Conservation (phyloP, 2,329 filamentous ascomycete genomes). For the Orbilia oligospora region DNA sequence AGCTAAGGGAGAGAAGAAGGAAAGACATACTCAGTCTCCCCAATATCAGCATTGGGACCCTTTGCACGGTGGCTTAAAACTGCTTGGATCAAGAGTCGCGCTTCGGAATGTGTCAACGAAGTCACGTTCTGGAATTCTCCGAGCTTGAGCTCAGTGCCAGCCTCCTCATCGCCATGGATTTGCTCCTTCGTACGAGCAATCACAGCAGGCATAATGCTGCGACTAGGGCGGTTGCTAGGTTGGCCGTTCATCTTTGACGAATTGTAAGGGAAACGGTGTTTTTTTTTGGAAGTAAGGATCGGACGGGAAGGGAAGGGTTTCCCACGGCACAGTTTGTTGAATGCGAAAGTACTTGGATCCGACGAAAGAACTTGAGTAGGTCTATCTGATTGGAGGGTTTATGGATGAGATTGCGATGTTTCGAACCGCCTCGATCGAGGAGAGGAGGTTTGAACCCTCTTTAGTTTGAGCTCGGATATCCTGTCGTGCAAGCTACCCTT, state of each 20-base stretch:
- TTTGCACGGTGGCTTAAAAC: slow-evolving; percentile 84
- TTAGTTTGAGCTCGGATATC: slow-evolving; percentile 20
- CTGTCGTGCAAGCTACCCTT: slow-evolving; percentile 16
- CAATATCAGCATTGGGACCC: slow-evolving; percentile 81
- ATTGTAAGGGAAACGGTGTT: too few relatives aligned
- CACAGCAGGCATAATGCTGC: slow-evolving; percentile 64
- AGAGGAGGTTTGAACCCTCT: slow-evolving; percentile 38
- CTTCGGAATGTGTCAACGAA: slow-evolving; percentile 91
- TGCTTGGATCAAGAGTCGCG: slow-evolving; percentile 90
- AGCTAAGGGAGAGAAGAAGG: slow-evolving; percentile 10
- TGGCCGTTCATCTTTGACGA: slow-evolving; percentile 48
- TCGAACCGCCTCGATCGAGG: slow-evolving; percentile 33
- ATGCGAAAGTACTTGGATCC: not conserved
- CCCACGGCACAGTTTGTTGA: not conserved
- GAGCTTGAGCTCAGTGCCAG: slow-evolving; percentile 82
- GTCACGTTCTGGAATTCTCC: slow-evolving; percentile 95
- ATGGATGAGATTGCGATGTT: slow-evolving; percentile 1
- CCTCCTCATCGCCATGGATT: slow-evolving; percentile 87
- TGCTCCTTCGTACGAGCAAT: slow-evolving; percentile 79
- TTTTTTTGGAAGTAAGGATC: slow-evolving; percentile 28
- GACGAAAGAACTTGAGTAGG: not conserved
- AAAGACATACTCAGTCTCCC: slow-evolving; percentile 81
- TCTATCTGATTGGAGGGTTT: not conserved
- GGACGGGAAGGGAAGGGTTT: slow-evolving; percentile 31
- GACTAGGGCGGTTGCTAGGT: slow-evolving; percentile 38